These are phyloP conservation scores for Penicillium corylophilum DNA, from an alignment of 2,329 filamentous ascomycete genomes.

Conservation along the genomic window DNA sequence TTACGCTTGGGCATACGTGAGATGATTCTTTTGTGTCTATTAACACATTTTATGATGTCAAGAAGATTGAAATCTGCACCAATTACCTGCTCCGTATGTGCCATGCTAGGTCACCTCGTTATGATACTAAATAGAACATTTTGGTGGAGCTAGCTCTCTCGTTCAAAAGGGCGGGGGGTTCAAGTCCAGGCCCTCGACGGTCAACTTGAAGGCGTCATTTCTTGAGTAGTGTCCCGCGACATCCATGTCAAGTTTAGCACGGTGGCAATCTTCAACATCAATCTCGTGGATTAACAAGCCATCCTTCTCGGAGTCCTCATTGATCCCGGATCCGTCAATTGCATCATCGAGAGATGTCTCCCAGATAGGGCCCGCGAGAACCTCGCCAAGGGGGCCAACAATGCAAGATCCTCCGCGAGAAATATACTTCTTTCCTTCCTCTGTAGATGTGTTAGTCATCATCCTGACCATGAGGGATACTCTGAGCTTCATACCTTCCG, in stretches of 20 bases:
- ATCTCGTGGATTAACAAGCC: slow-evolving; percentile 69
- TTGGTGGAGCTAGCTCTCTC: background rate
- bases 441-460: background rate
- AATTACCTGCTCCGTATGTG: too few species aligned
- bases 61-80: too few species aligned
- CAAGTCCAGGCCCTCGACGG: slow-evolving; percentile 60
- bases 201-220: slow-evolving; percentile 62
- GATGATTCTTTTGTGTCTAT: too few species aligned
- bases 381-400: slow-evolving; percentile 73
- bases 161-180: slow-evolving; percentile 54
- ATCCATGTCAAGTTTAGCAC: slow-evolving; percentile 79
- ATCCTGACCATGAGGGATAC: background rate
- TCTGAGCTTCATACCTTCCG: slow-evolving; percentile 37
- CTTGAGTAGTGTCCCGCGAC: slow-evolving; percentile 82
- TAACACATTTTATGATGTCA: too few species aligned
- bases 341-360: slow-evolving; percentile 51
- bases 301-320: slow-evolving; percentile 1
- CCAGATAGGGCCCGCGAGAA: slow-evolving; percentile 79
- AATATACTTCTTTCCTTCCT: slow-evolving; percentile 46
- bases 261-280: slow-evolving; percentile 83
- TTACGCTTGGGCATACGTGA: too few species aligned
- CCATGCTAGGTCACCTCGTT: too few species aligned
- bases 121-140: too few species aligned
- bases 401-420: slow-evolving; percentile 81
- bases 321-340: slow-evolving; percentile 25